Percentiles rank a stretch among this genome's conserved stretches.
Evolutionary conservation across 352 stramenopile species (phyloP).

Genomic region (Pseudoperonospora humuli): DNA sequence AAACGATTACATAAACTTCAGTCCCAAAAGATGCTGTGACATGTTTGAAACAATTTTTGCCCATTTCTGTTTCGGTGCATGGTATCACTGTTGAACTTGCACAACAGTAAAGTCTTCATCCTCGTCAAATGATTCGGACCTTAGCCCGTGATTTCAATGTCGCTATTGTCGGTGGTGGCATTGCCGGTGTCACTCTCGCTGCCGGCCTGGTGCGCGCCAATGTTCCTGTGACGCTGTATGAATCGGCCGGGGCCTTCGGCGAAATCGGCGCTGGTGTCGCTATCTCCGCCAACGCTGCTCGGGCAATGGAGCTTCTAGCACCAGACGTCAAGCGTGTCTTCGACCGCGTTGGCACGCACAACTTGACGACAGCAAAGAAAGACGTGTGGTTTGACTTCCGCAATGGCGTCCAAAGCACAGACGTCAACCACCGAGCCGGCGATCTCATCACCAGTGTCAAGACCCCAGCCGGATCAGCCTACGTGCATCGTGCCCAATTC

Average conservation of each 20-base stretch:
- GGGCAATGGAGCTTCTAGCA: constrained; percentile 23
- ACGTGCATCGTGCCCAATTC: constrained; percentile 29
- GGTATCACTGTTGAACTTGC: constrained; percentile 19
- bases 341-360: constrained; percentile 30
- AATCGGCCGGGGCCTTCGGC: constrained; percentile 24
- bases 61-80: too few relatives aligned
- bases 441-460: constrained; percentile 26
- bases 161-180: constrained; percentile 24
- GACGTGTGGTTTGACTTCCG: constrained; percentile 32
- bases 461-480: constrained; percentile 23
- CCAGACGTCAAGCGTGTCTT: constrained; percentile 25
- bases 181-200: constrained; percentile 23
- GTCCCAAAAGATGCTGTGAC: too few relatives aligned
- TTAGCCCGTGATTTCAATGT: constrained; percentile 22
- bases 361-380: constrained; percentile 25
- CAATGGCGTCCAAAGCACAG: constrained; percentile 20
- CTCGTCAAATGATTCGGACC: constrained; percentile 13
- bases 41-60: too few relatives aligned
- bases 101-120: background rate
- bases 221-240: constrained; percentile 25
- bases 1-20: too few relatives aligned
- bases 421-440: constrained; percentile 12
- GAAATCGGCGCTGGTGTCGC: constrained; percentile 27
- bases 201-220: constrained; percentile 17
- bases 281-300: constrained; percentile 17